These are phyloP conservation scores for Trichoderma oligosporum DNA, from an alignment of 2,329 filamentous ascomycete genomes.

Conservation along the genomic window DNA sequence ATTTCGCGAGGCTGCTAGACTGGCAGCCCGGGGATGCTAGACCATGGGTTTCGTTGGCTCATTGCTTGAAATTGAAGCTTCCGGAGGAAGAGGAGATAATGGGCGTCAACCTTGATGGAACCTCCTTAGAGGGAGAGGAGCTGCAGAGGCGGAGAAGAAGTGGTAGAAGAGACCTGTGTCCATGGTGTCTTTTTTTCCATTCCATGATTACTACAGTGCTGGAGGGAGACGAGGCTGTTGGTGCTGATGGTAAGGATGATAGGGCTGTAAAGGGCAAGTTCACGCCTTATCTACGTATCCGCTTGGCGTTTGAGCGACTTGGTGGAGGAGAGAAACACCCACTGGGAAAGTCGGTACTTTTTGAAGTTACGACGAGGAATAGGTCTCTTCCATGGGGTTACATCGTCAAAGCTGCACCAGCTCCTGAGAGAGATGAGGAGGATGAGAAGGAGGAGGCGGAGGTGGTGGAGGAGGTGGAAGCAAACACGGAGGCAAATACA, in stretches of 20 bases:
- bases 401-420: slow-evolving; percentile 30
- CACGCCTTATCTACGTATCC: slow-evolving; percentile 38
- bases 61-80: slow-evolving; percentile 21
- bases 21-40: slow-evolving; percentile 36
- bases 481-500: background rate
- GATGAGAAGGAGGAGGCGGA: background rate
- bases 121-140: background rate
- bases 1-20: slow-evolving; percentile 36
- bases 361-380: slow-evolving; percentile 37
- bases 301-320: slow-evolving; percentile 37
- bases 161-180: slow-evolving; percentile 25
- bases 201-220: slow-evolving; percentile 32
- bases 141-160: background rate
- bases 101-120: background rate
- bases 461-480: background rate
- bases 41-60: slow-evolving; percentile 37
- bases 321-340: slow-evolving; percentile 37
- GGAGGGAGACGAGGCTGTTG: slow-evolving; percentile 24
- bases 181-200: slow-evolving; percentile 40
- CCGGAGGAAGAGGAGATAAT: background rate
- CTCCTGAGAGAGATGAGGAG: background rate
- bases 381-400: slow-evolving; percentile 38
- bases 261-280: slow-evolving; percentile 29
- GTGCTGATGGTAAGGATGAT: slow-evolving; percentile 3
- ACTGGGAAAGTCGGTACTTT: slow-evolving; percentile 34